phyloP scores from a whole-genome alignment of 2,329 filamentous ascomycete genomes.

The Periglandula ipomoeae region DNA sequence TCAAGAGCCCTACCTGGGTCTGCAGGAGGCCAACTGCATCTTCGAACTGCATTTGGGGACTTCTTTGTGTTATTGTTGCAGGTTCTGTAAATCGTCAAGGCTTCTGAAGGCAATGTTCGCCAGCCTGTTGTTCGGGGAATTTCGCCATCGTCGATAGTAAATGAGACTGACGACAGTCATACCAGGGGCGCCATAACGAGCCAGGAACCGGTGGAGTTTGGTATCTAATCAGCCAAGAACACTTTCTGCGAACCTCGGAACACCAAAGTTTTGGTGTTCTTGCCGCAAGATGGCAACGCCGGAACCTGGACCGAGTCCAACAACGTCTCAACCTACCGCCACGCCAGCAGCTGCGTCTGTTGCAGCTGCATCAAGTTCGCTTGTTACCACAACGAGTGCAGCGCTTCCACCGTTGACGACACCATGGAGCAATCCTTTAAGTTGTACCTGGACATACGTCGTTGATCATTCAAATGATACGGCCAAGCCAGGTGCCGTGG shows the following conservation, averaged over 20 bases:
- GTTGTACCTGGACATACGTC: conserved; percentile 31
- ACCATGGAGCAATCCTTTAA: conserved; percentile 25
- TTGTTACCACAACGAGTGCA: conserved; percentile 7
- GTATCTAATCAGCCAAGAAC: neutral
- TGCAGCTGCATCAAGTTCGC: neutral
- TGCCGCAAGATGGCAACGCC: conserved; percentile 5
- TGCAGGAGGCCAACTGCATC: neutral
- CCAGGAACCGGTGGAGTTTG: neutral
- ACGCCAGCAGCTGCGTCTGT: conserved; percentile 3
- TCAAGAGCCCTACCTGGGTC: neutral
- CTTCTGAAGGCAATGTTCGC: neutral
- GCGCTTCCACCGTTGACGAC: conserved; percentile 28
- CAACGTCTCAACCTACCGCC: conserved; percentile 9
- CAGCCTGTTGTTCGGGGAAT: neutral
- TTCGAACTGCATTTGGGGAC: no score
- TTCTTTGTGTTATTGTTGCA: neutral
- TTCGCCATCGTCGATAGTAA: neutral
- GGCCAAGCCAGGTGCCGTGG: conserved; percentile 20
- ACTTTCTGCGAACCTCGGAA: neutral
- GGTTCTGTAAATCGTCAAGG: neutral
- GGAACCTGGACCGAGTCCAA: conserved; percentile 2
- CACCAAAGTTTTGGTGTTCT: neutral
- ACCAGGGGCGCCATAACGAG: neutral
- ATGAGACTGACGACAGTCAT: neutral
- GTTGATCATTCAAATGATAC: conserved; percentile 16